Base-by-base conservation (phyloP, 495 filamentous ascomycete species). In the Hamigera avellanea region DNA sequence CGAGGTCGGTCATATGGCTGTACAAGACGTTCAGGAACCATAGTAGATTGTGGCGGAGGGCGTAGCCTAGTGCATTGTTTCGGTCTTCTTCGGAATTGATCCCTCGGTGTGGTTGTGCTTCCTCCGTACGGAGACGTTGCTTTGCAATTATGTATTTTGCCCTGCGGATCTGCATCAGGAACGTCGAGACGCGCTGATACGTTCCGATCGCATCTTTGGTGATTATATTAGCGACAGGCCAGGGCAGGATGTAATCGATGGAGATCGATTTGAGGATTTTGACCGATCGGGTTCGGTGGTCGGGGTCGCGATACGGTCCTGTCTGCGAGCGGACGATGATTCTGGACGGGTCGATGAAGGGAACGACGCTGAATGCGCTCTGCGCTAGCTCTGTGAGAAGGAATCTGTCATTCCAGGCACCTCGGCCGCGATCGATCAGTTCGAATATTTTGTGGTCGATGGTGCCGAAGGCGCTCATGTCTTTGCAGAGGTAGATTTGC, bases 181-280 rank as follows among this genome's bases (percentile, higher is more conserved):
- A 76, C 0, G 67, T 77, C 42, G 83, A 85, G 12, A 86, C 61
- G 2, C 67, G 59, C 42, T 82, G 78, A 52, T 94, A 93, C 0
- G 63, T 61, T 0, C 49, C 35, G 17, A 88, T 67, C 0, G 76
- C 70, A 3, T 69, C 58, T 16, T 71, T 69, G 0, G 69, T 73
- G 32, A 95, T 67, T 15, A 95, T 73, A 33, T 94, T 91, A 23
- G 78, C 80, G n/a, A 93, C 66, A 0, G 86, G 77, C 88, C 88
- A 95, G 6, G 82, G 75, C 2, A 95, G 66, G 32, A 70, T 56
- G 42, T 80, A 83, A 2, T 60, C 62, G 8, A 85, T 62, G 6
- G 62, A 66, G 4, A 84, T 61, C n/a, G 53, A 56, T 8, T 70
- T 59, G 6, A 87, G 64, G 13, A 67, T 61, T 14, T 54, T 67